These are phyloP conservation scores for Metschnikowia proteae DNA, from an alignment of 805 yeast genomes.

Conservation along the genomic window DNA sequence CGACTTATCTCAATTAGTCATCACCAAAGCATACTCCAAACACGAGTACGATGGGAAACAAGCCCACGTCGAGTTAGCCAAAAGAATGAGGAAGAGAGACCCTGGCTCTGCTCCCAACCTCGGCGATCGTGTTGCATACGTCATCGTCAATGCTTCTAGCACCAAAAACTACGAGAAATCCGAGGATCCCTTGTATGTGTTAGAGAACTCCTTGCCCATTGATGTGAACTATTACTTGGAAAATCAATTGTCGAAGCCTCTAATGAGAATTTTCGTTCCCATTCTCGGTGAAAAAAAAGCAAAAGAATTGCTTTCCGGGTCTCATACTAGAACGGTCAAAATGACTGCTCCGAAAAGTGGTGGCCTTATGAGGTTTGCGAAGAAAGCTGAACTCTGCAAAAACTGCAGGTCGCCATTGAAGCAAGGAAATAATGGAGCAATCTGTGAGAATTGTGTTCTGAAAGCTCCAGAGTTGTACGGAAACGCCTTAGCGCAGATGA, in stretches of 20 bases:
- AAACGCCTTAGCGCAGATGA: constrained; percentile 75
- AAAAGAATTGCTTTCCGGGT: constrained; percentile 73
- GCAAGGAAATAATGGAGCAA: constrained; percentile 56
- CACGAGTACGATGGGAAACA: constrained; percentile 94
- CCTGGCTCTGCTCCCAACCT: constrained; percentile 95
- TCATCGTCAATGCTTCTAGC: constrained; percentile 73
- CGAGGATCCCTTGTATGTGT: constrained; percentile 91
- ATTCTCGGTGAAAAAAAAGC: constrained; percentile 85
- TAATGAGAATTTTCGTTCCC: constrained; percentile 91
- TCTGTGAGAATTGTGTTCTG: constrained; percentile 80
- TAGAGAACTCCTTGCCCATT: constrained; percentile 88
- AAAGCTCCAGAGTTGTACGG: constrained; percentile 66
- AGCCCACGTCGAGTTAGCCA: constrained; percentile 95
- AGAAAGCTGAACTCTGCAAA: constrained; percentile 82
- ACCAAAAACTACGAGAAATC: constrained; percentile 92
- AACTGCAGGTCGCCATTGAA: constrained; percentile 82
- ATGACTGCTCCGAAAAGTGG: constrained; percentile 76
- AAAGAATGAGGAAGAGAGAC: constrained; percentile 93
- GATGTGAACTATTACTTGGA: constrained; percentile 93
- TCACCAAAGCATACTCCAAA: constrained; percentile 84
- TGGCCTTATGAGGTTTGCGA: constrained; percentile 88
- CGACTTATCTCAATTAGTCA: constrained; percentile 89
- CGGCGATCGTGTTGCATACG: constrained; percentile 98
- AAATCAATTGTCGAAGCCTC: constrained; percentile 88
- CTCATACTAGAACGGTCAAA: constrained; percentile 75